Evolutionary conservation across 2,329 filamentous ascomycete genomes (phyloP).

Genomic region (Endoconidiophora polonica): DNA sequence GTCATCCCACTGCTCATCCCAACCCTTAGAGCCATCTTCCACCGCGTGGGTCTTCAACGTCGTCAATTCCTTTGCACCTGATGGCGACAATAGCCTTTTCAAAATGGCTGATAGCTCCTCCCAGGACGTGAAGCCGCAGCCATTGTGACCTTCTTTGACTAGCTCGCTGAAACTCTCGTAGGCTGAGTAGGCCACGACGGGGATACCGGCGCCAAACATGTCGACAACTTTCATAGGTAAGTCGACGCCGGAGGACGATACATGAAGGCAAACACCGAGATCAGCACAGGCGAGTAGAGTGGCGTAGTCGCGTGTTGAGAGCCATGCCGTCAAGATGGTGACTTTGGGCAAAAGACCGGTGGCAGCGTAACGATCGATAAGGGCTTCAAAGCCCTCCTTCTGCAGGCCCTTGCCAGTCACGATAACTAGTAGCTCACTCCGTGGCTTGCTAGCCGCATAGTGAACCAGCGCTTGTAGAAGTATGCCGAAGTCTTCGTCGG

Average conservation of each 20-base stretch:
- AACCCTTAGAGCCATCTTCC: conserved; percentile 58
- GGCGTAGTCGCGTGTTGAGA: conserved; percentile 73
- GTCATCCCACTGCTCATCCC: conserved; percentile 86
- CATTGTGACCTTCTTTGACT: conserved; percentile 76
- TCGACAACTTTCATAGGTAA: conserved; percentile 98
- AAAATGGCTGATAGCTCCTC: conserved; percentile 49
- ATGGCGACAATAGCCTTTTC: conserved; percentile 41
- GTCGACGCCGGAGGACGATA: conserved; percentile 84
- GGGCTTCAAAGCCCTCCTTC: conserved; percentile 54
- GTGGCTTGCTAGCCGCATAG: conserved; percentile 41
- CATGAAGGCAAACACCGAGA: conserved; percentile 81
- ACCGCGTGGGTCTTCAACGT: conserved; percentile 51
- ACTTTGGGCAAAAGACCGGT: conserved; percentile 51
- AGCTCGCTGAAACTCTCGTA: conserved; percentile 85
- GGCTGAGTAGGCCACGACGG: conserved; percentile 69
- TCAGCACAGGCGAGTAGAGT: conserved; percentile 69
- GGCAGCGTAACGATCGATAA: conserved; percentile 44
- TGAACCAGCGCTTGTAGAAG: conserved; percentile 65
- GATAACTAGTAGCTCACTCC: conserved; percentile 50
- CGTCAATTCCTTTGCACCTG: conserved; percentile 36
- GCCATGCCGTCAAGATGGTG: conserved; percentile 65
- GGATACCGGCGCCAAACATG: conserved; percentile 91
- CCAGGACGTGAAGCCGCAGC: conserved; percentile 63
- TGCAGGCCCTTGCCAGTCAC: conserved; percentile 92
- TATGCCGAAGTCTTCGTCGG: conserved; percentile 86